These are phyloP conservation scores for Komagataea norvegica DNA, from an alignment of 1,139 yeast genomes.

Conservation along the genomic window DNA sequence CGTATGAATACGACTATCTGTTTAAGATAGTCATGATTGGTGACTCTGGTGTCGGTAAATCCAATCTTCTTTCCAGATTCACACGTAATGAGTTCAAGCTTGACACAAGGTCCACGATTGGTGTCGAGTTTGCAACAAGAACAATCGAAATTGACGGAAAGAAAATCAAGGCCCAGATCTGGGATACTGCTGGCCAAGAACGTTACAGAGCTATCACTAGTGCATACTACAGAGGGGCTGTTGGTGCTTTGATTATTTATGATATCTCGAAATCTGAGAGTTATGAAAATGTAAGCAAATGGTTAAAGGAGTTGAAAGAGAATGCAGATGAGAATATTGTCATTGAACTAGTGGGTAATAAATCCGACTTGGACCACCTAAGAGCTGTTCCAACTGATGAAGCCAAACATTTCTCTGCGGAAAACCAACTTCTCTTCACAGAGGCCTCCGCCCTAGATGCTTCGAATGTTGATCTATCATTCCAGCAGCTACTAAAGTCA, in stretches of 20 bases:
- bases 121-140: slow-evolving; percentile 97
- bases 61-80: slow-evolving; percentile 88
- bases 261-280: slow-evolving; percentile 92
- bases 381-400: slow-evolving; percentile 98
- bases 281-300: slow-evolving; percentile 88
- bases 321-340: slow-evolving; percentile 97
- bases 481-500: slow-evolving; percentile 86
- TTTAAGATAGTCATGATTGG: slow-evolving; percentile 96
- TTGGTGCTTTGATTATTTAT: slow-evolving; percentile 92
- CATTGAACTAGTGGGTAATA: slow-evolving; percentile 93
- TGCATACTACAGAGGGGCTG: slow-evolving; percentile 97
- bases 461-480: slow-evolving; percentile 91
- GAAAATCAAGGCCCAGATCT: slow-evolving; percentile 93
- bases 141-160: slow-evolving; percentile 93
- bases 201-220: slow-evolving; percentile 96
- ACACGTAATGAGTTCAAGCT: slow-evolving; percentile 93
- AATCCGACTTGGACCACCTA: slow-evolving; percentile 90
- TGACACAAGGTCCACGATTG: slow-evolving; percentile 92
- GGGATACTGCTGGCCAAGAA: slow-evolving; percentile 99
- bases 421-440: slow-evolving; percentile 85
- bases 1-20: slow-evolving; percentile 91
- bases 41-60: slow-evolving; percentile 96
- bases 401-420: slow-evolving; percentile 92
- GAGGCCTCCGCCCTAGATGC: slow-evolving; percentile 97
- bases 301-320: slow-evolving; percentile 93